These are phyloP conservation scores for Hypoxylon perforatum DNA, from an alignment of 495 filamentous ascomycete genomes.

Conservation along the genomic window DNA sequence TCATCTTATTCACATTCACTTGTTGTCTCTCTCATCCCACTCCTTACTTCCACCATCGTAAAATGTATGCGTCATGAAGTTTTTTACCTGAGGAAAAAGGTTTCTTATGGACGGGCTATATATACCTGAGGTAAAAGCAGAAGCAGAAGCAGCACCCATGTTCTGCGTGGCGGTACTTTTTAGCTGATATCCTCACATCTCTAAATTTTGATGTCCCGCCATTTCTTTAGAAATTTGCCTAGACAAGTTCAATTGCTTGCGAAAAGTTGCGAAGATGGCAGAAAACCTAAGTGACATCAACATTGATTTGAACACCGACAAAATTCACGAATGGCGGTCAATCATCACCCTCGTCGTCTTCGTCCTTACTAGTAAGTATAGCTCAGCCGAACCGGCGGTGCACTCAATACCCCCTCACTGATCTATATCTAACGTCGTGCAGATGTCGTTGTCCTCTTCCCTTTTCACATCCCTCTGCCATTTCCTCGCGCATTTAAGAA, in stretches of 20 bases:
- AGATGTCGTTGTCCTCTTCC: constrained; percentile 74
- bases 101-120: constrained; percentile 16
- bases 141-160: neutral
- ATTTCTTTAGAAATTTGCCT: neutral
- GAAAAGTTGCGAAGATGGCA: constrained; percentile 48
- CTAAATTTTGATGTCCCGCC: neutral
- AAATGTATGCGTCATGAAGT: constrained; percentile 11
- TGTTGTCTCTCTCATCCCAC: constrained; percentile 5
- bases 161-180: neutral
- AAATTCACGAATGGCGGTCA: constrained; percentile 69
- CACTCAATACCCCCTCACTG: neutral
- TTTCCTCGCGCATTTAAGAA: constrained; percentile 61
- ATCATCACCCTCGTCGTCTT: constrained; percentile 73
- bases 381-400: neutral
- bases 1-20: constrained; percentile 2
- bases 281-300: constrained; percentile 27
- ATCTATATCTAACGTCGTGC: constrained; percentile 7
- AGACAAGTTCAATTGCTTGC: constrained; percentile 5
- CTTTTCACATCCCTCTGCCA: constrained; percentile 68
- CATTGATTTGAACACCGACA: constrained; percentile 57
- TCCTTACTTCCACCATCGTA: neutral
- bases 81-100: neutral
- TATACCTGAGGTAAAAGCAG: neutral
- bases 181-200: constrained; percentile 1
- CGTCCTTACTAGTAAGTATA: constrained; percentile 68